phyloP scores from a whole-genome alignment of 768 basidiomycete genomes.

The Pleurotus platypus region DNA sequence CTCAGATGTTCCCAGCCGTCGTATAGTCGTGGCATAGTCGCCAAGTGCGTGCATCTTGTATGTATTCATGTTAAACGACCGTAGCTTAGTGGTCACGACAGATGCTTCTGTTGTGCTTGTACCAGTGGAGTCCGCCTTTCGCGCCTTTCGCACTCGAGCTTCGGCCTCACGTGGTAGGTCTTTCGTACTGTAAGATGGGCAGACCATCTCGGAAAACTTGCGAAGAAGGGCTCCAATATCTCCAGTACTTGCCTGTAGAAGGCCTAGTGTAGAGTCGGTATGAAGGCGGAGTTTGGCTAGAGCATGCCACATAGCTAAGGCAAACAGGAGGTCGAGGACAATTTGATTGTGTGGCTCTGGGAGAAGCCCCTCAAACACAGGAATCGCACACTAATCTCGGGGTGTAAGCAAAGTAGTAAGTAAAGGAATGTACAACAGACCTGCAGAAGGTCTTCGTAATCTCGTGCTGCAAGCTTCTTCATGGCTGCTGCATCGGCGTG shows the following conservation, averaged over 20 bases:
- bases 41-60: conserved; percentile 33
- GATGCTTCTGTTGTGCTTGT: not conserved
- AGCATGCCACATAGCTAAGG: conserved; percentile 28
- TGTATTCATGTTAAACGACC: conserved; percentile 24
- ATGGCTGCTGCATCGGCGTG: conserved; percentile 20
- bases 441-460: conserved; percentile 28
- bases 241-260: conserved; percentile 17
- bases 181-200: conserved; percentile 18
- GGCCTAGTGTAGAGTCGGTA: conserved; percentile 23
- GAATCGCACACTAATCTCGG: conserved; percentile 23
- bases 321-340: conserved; percentile 24
- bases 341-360: conserved; percentile 16
- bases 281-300: conserved; percentile 34
- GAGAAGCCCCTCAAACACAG: conserved; percentile 29
- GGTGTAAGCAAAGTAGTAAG: not conserved
- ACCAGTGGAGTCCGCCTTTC: not conserved
- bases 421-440: conserved; percentile 7
- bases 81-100: not conserved
- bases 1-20: conserved; percentile 28
- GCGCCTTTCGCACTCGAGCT: conserved; percentile 12
- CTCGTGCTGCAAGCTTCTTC: conserved; percentile 11
- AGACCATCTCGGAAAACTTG: conserved; percentile 21
- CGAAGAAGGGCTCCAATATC: conserved; percentile 21
- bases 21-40: conserved; percentile 25
- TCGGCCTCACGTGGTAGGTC: conserved; percentile 25